Evolutionary conservation across 257 asterid genomes (phyloP).

Genomic region (Solanum gandarillasii): DNA sequence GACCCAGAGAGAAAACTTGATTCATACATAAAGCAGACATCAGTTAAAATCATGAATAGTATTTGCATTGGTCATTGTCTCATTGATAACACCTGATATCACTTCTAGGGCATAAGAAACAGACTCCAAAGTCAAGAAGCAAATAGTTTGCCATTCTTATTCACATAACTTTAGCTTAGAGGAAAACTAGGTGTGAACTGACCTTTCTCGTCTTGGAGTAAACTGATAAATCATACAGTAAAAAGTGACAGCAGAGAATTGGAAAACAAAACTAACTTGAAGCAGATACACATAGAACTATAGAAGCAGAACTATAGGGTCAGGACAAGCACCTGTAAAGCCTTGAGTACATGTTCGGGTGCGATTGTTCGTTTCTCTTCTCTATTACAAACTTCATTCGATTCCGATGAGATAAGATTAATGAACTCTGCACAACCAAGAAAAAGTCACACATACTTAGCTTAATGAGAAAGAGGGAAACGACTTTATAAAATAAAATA

Average conservation of each 20-base stretch:
- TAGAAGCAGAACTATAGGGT: background rate
- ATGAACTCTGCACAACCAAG: slow-evolving; percentile 58
- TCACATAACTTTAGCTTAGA: background rate
- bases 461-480: background rate
- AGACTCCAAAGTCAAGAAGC: background rate
- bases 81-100: background rate
- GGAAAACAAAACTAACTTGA: background rate
- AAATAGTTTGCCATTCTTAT: background rate
- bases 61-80: background rate
- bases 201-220: background rate
- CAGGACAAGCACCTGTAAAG: slow-evolving; percentile 52
- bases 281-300: background rate
- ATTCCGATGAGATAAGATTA: slow-evolving; percentile 86
- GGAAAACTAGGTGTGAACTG: background rate
- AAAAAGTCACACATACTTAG: background rate
- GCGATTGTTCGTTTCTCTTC: slow-evolving; percentile 91
- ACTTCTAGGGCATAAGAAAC: background rate
- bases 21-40: background rate
- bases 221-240: background rate
- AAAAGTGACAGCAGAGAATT: background rate
- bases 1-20: background rate
- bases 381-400: slow-evolving; percentile 85
- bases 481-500: background rate
- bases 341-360: slow-evolving; percentile 96
- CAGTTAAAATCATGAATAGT: background rate